phyloP scores from a whole-genome alignment of 352 stramenopile species.

The Globisporangium echinulatum region DNA sequence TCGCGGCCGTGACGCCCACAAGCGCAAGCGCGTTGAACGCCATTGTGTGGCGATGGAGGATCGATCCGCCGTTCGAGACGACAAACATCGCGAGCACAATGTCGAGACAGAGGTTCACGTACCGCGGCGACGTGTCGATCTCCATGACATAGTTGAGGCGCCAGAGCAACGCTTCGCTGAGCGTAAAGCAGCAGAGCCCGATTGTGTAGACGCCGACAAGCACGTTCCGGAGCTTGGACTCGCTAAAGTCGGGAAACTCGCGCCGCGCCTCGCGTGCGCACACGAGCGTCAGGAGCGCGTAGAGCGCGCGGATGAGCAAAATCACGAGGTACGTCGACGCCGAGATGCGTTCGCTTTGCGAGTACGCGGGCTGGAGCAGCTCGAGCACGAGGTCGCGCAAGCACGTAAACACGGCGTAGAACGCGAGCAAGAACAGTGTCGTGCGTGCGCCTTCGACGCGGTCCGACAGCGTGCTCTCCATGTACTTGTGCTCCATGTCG shows the following conservation, averaged over 20 bases:
- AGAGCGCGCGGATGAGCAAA: slow-evolving; percentile 31
- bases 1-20: slow-evolving; percentile 38
- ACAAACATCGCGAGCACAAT: slow-evolving; percentile 80
- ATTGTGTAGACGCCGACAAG: slow-evolving; percentile 53
- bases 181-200: slow-evolving; percentile 43
- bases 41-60: slow-evolving; percentile 61
- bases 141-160: slow-evolving; percentile 45
- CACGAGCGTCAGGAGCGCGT: slow-evolving; percentile 17
- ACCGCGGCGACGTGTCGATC: slow-evolving; percentile 55
- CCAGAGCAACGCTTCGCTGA: slow-evolving; percentile 50
- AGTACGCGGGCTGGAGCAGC: slow-evolving; percentile 23
- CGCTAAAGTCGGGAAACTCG: slow-evolving; percentile 51
- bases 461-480: slow-evolving; percentile 52
- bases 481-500: slow-evolving; percentile 72
- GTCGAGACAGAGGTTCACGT: slow-evolving; percentile 77
- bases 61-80: slow-evolving; percentile 74
- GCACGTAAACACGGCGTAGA: slow-evolving; percentile 61
- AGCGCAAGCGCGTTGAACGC: slow-evolving; percentile 59
- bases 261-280: slow-evolving; percentile 28
- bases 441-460: slow-evolving; percentile 59
- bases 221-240: slow-evolving; percentile 58
- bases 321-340: slow-evolving; percentile 38
- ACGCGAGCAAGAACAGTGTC: slow-evolving; percentile 43
- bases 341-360: slow-evolving; percentile 8
- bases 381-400: slow-evolving; percentile 59